A percentile compares a stretch with the other conserved stretches of the same genome.
phyloP scores from a whole-genome alignment of 106 monocot species.

The Xerophyta viscosa region DNA sequence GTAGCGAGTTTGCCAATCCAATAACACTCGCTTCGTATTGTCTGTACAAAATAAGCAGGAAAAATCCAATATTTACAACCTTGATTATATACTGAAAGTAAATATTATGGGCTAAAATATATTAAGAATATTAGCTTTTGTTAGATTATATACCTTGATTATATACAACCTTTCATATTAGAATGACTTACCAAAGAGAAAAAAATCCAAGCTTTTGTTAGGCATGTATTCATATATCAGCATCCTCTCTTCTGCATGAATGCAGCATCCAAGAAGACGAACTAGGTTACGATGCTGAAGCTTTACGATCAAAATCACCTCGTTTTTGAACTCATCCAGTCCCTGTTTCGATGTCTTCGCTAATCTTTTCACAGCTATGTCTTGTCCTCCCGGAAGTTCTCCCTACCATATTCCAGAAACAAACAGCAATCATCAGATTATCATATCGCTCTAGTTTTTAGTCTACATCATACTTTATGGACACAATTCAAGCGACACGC shows the following conservation, averaged over 20 bases:
- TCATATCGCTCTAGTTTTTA: not conserved
- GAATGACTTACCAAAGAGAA: conserved; percentile 3
- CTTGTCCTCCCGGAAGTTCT: conserved; percentile 5
- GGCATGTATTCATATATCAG: conserved; percentile 13
- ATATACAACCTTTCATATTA: too few species aligned
- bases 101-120: too few species aligned
- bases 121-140: too few species aligned
- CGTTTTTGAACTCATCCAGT: conserved; percentile 10
- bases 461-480: not conserved
- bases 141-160: too few species aligned
- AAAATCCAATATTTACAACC: not conserved
- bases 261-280: conserved; percentile 8
- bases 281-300: conserved; percentile 11
- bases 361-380: conserved; percentile 9
- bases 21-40: conserved; percentile 3
- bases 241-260: conserved; percentile 9
- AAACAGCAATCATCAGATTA: not conserved
- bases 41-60: conserved; percentile 7
- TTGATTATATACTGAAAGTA: not conserved
- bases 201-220: conserved; percentile 10
- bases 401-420: conserved; percentile 2
- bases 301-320: conserved; percentile 7
- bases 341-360: conserved; percentile 10
- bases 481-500: not conserved
- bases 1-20: conserved; percentile 26